Conservation (phyloP, 192 early-diverging fungal species). For the Backusella macrospora region DNA sequence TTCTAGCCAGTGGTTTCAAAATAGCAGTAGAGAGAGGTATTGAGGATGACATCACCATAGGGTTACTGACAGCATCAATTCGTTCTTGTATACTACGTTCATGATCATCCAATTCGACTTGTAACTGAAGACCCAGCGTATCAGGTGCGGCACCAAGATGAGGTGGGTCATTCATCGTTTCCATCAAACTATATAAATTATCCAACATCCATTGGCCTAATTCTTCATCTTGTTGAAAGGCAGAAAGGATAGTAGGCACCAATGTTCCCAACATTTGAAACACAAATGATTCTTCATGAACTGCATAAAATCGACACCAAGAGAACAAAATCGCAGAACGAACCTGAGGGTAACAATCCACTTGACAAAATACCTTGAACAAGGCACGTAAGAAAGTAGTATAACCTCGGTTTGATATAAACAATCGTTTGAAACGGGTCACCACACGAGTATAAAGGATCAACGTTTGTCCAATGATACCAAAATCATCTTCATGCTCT, state of each 20-base stretch:
- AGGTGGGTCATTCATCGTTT: conserved; percentile 46
- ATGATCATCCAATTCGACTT: conserved; percentile 42
- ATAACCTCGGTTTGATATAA: conserved; percentile 57
- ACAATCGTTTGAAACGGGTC: conserved; percentile 53
- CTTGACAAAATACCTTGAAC: conserved; percentile 60
- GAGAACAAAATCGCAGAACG: conserved; percentile 50
- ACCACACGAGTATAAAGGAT: conserved; percentile 51
- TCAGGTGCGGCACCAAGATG: conserved; percentile 34
- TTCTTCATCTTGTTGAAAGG: conserved; percentile 32
- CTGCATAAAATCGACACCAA: conserved; percentile 53
- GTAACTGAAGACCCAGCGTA: conserved; percentile 39
- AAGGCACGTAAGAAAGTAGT: conserved; percentile 51
- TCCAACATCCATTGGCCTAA: conserved; percentile 46
- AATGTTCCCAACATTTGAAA: conserved; percentile 58
- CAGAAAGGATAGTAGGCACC: conserved; percentile 51
- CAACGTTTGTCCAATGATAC: conserved; percentile 52
- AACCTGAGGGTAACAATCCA: conserved; percentile 36
- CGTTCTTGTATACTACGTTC: conserved; percentile 35
- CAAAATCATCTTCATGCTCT: conserved; percentile 51
- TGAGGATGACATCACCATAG: not conserved
- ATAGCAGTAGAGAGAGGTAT: conserved; percentile 35
- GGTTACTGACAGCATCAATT: conserved; percentile 34
- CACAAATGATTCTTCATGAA: conserved; percentile 62
- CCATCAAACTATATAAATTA: conserved; percentile 48
- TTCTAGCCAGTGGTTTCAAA: conserved; percentile 35